Evolutionary conservation across 176 grass and related monocot species (phyloP).

Genomic region (Tillandsia fasciculata): DNA sequence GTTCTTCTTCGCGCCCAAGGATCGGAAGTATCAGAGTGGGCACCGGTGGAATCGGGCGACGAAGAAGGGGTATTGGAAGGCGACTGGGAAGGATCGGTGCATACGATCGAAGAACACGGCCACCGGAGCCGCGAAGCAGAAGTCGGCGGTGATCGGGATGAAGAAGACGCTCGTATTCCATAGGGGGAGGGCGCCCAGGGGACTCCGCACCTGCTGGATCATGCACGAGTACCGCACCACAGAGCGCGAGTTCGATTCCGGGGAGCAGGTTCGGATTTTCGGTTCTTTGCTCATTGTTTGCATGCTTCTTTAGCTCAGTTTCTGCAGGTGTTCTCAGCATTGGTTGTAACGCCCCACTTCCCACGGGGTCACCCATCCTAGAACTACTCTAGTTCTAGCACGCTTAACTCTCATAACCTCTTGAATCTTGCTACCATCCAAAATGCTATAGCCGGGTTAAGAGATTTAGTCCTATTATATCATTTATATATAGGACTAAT

Average conservation of each 20-base stretch:
- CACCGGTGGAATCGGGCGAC: slow-evolving; percentile 30
- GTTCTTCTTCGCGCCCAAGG: slow-evolving; percentile 42
- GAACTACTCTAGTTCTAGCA: too few relatives aligned
- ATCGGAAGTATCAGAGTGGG: slow-evolving; percentile 38
- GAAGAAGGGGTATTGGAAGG: slow-evolving; percentile 39
- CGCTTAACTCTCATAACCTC: too few relatives aligned
- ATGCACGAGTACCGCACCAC: slow-evolving; percentile 47
- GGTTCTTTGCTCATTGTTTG: not conserved
- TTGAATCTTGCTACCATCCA: too few relatives aligned
- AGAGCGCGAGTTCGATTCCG: slow-evolving; percentile 35
- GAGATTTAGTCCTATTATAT: too few relatives aligned
- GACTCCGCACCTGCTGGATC: slow-evolving; percentile 31
- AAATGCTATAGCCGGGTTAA: too few relatives aligned
- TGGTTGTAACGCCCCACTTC: too few relatives aligned
- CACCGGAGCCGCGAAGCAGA: not conserved
- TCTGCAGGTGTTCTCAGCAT: not conserved
- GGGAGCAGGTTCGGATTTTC: slow-evolving; percentile 22
- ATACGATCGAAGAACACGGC: slow-evolving; percentile 21
- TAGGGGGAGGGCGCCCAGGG: slow-evolving; percentile 28
- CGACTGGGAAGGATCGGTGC: slow-evolving; percentile 37
- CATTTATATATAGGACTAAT: too few relatives aligned
- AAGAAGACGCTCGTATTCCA: slow-evolving; percentile 53
- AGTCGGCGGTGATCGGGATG: slow-evolving; percentile 22
- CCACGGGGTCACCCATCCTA: too few relatives aligned
- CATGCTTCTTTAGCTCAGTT: not conserved